These are phyloP conservation scores for Fagopyrum esculentum DNA, from an alignment of 148 eudicot species.

Conservation along the genomic window DNA sequence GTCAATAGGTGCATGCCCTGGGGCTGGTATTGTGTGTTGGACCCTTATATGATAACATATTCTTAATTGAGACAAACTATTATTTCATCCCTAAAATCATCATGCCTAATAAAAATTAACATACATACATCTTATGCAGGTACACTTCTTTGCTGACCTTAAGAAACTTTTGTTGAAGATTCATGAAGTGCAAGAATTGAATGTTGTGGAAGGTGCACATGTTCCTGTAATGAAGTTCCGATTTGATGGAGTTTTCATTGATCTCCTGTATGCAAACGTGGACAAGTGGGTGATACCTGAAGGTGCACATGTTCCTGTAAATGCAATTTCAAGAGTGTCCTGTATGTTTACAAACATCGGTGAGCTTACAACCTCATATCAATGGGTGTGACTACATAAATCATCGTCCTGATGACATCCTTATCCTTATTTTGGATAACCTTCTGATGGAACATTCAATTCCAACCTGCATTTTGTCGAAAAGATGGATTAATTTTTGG, in stretches of 20 bases:
- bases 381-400: no score
- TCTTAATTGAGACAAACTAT: no score
- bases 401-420: no score
- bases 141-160: constrained; percentile 57
- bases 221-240: constrained; percentile 63
- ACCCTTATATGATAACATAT: constrained; percentile 22
- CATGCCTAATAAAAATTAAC: no score
- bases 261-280: constrained; percentile 61
- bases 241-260: constrained; percentile 59
- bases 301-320: neutral
- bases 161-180: constrained; percentile 39
- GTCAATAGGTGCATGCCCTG: constrained; percentile 38
- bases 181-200: constrained; percentile 19
- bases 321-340: no score
- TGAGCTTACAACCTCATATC: no score
- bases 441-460: no score
- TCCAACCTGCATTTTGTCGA: no score
- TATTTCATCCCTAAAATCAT: no score
- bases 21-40: constrained; percentile 44
- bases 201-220: constrained; percentile 59
- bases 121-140: constrained; percentile 16
- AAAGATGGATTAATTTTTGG: no score
- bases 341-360: no score
- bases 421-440: no score
- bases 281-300: constrained; percentile 62